phyloP scores from a whole-genome alignment of 352 stramenopile species.

The Aphanomyces astaci region DNA sequence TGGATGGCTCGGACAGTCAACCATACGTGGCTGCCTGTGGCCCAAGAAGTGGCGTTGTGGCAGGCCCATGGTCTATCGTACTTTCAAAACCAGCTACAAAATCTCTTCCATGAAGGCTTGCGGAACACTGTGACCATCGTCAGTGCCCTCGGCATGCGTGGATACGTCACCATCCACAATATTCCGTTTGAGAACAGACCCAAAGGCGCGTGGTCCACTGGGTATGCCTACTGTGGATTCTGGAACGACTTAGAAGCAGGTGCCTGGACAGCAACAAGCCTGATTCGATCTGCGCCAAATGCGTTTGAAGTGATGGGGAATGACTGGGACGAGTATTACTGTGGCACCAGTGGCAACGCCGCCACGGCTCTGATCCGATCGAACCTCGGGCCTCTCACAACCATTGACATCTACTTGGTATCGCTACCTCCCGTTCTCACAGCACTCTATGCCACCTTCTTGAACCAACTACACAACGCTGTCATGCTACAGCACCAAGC shows the following conservation, averaged over 20 bases:
- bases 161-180: background rate
- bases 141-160: background rate
- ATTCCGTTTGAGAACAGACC: background rate
- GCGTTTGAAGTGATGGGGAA: background rate
- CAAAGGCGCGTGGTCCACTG: background rate
- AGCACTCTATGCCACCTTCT: background rate
- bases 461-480: background rate
- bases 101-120: background rate
- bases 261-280: background rate
- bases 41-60: conserved; percentile 4
- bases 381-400: background rate
- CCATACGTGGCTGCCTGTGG: background rate
- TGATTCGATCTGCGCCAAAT: background rate
- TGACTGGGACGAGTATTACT: background rate
- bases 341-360: background rate
- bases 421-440: background rate
- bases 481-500: background rate
- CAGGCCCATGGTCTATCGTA: background rate
- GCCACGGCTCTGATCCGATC: background rate
- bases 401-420: background rate
- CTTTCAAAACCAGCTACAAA: background rate
- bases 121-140: background rate
- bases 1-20: background rate
- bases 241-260: background rate
- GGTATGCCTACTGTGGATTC: background rate